Conservation (phyloP, 2,329 filamentous ascomycete genomes). For the Capronia coronata region DNA sequence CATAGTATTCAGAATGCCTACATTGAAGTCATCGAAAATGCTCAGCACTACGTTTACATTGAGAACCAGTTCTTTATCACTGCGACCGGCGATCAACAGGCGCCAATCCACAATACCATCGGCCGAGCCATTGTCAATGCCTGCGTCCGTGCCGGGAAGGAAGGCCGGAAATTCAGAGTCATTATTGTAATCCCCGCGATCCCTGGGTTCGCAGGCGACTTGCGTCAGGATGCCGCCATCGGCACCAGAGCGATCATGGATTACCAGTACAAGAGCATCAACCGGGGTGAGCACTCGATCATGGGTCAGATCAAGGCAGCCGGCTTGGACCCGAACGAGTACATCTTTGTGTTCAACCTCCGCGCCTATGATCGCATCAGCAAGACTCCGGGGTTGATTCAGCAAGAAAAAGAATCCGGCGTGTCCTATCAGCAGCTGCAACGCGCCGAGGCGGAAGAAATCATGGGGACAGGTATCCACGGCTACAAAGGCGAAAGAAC, state of each 20-base stretch:
- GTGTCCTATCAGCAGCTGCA: constrained; percentile 82
- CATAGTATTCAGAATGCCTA: constrained; percentile 86
- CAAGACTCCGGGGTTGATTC: constrained; percentile 64
- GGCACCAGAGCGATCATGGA: constrained; percentile 96
- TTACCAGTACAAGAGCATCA: constrained; percentile 95
- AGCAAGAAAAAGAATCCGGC: constrained; percentile 73
- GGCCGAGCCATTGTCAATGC: constrained; percentile 87
- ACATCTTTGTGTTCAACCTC: constrained; percentile 92
- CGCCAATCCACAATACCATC: constrained; percentile 79
- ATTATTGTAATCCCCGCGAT: constrained; percentile 87
- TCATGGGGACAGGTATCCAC: constrained; percentile 71
- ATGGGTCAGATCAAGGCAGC: constrained; percentile 61
- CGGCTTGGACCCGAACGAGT: constrained; percentile 41
- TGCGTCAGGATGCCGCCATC: constrained; percentile 72
- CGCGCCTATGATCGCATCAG: constrained; percentile 89
- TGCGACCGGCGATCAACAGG: constrained; percentile 80
- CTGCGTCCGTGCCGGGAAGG: constrained; percentile 70
- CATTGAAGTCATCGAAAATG: constrained; percentile 73
- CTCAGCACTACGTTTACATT: constrained; percentile 91
- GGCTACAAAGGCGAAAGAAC: constrained; percentile 43
- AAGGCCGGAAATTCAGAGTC: constrained; percentile 79
- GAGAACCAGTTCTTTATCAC: constrained; percentile 99
- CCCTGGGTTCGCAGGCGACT: constrained; percentile 87
- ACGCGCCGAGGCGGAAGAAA: constrained; percentile 77
- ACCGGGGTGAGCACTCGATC: constrained; percentile 84